Percentiles rank a stretch among this genome's conserved stretches.
Conservation (phyloP, 2,329 filamentous ascomycete genomes). For the Colletotrichum sp. region DNA sequence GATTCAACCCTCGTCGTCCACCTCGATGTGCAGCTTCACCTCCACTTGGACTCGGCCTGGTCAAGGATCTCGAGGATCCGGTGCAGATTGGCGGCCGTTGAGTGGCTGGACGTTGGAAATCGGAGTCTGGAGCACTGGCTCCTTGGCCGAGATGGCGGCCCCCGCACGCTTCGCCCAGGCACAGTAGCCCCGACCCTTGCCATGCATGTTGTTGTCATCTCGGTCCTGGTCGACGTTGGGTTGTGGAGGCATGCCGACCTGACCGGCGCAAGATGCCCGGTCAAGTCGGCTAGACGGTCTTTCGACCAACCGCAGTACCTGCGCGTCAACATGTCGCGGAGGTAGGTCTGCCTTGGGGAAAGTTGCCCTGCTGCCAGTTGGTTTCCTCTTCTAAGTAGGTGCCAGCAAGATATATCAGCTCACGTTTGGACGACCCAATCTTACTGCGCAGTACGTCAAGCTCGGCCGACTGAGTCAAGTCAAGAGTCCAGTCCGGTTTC, state of each 20-base stretch:
- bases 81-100: background rate
- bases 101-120: slow-evolving; percentile 9
- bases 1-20: background rate
- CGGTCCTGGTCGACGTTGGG: background rate
- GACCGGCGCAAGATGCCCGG: background rate
- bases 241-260: background rate
- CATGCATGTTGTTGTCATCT: background rate
- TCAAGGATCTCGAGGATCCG: slow-evolving; percentile 4
- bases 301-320: background rate
- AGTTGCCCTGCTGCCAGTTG: background rate
- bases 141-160: slow-evolving; percentile 1
- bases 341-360: background rate
- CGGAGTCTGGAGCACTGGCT: background rate
- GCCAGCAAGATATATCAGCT: background rate
- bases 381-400: background rate
- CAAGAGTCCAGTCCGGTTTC: background rate
- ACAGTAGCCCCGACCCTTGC: background rate
- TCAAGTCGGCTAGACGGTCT: background rate
- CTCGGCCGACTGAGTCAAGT: background rate
- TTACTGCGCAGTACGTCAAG: background rate
- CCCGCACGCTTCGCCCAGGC: background rate
- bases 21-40: background rate
- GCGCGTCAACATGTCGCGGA: background rate
- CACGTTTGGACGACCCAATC: background rate
- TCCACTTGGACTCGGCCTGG: slow-evolving; percentile 4